Evolutionary conservation across 306 rosid species (phyloP), one percentile per base, ranked within the genome.

Genomic region (Ceratonia siliqua): DNA sequence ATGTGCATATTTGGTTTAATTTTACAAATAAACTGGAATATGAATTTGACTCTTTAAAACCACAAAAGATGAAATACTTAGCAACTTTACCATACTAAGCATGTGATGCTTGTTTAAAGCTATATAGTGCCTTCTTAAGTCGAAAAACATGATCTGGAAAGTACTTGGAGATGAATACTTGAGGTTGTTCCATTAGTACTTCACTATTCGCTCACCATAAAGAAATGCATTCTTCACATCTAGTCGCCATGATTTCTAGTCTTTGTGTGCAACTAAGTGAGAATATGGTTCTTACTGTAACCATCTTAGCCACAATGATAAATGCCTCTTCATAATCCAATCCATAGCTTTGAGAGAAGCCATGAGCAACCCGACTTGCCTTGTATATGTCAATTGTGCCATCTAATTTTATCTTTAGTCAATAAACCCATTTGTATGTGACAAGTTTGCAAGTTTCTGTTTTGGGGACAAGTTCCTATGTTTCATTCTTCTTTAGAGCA

Each of bases 31-130:
- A 17, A 52, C 72, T 67, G 7, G 72, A 46, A 14, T 43, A 0
- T 21, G 72, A 10, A 67, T 67, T 1, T 2, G 15, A 70, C 17
- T n/a, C 28, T 20, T 52, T 70, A 35, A 53, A 53, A 0, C 64
- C 75, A 70, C 63, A 70, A 35, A 70, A 70, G 63, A 9, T 53
- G 5, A 70, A n/a, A 42, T 49, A 52, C 52, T 70, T 49, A 70
- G 75, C 18, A 53, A 70, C n/a, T 20, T 70, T 52, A 70, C 75
- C 49, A 50, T 8, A 70, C 48, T 35, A 70, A 17, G 74, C 65
- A 11, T 63, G 25, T 1, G 67, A 46, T 8, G 67, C 45, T 65
- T 66, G 74, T 24, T 76, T 66, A 0, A 50, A 18, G 2, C 66
- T 46, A 54, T 65, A 65, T 7, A 64, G 2, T 6, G 72, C 64